phyloP scores from a whole-genome alignment of 805 yeast species.

The Cyberlindnera saturnus region DNA sequence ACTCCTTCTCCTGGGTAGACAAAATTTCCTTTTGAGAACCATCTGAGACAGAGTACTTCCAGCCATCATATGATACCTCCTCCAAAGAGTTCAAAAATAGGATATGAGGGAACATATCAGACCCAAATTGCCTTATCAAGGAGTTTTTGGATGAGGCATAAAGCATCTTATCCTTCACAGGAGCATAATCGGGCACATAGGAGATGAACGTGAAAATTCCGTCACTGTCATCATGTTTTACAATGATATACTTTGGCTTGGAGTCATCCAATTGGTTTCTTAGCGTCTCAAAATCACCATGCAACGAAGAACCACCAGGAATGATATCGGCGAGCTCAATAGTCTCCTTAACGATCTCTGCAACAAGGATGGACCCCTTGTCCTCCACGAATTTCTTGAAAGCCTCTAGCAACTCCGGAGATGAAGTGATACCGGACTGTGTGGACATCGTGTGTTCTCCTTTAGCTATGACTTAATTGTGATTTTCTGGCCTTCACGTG shows the following conservation, averaged over 20 bases:
- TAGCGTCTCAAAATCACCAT: conserved; percentile 28
- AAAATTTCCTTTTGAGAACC: conserved; percentile 39
- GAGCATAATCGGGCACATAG: conserved; percentile 81
- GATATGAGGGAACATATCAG: conserved; percentile 30
- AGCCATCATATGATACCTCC: conserved; percentile 39
- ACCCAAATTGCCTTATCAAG: conserved; percentile 68
- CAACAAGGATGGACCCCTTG: conserved; percentile 30
- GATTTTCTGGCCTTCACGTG: too few species aligned
- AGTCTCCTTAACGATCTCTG: conserved; percentile 30
- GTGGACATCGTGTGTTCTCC: conserved; percentile 42
- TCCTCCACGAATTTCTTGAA: conserved; percentile 38
- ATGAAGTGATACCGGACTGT: conserved; percentile 54
- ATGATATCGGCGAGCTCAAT: conserved; percentile 30
- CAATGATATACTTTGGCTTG: conserved; percentile 46
- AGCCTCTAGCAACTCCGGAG: conserved; percentile 36
- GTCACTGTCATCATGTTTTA: conserved; percentile 28
- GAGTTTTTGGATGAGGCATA: conserved; percentile 88
- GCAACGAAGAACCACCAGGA: conserved; percentile 27
- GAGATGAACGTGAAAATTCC: conserved; percentile 52
- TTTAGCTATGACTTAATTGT: too few species aligned
- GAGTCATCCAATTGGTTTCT: conserved; percentile 26
- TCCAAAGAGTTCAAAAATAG: conserved; percentile 27
- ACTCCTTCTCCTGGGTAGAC: conserved; percentile 52
- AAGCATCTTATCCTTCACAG: conserved; percentile 81
- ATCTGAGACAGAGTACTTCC: conserved; percentile 33